These are phyloP conservation scores for Cercospora canescens DNA, from an alignment of 2,329 filamentous ascomycete genomes.

Conservation along the genomic window DNA sequence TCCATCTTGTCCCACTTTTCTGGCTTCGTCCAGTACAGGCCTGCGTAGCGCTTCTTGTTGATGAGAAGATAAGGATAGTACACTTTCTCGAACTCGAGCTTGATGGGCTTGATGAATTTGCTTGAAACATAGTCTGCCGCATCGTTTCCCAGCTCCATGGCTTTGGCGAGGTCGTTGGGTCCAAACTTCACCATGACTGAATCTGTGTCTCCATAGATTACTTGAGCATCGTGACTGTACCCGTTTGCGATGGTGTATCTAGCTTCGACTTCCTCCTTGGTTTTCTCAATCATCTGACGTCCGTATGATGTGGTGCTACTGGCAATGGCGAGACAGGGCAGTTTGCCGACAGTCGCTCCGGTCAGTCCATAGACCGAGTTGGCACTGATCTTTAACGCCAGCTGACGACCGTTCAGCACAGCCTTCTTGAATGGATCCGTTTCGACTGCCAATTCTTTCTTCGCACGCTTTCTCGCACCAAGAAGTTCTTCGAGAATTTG, in stretches of 20 bases:
- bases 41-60: slow-evolving; percentile 99
- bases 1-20: slow-evolving; percentile 99
- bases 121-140: slow-evolving; percentile 83
- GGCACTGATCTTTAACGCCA: slow-evolving; percentile 93
- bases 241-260: slow-evolving; percentile 92
- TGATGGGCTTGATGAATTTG: slow-evolving; percentile 96
- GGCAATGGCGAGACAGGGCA: slow-evolving; percentile 91
- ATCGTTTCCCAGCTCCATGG: slow-evolving; percentile 95
- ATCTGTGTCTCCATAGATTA: slow-evolving; percentile 98
- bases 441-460: slow-evolving; percentile 82
- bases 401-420: slow-evolving; percentile 92
- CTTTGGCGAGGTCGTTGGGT: slow-evolving; percentile 77
- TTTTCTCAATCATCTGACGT: slow-evolving; percentile 98
- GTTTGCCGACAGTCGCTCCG: slow-evolving; percentile 91
- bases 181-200: slow-evolving; percentile 99
- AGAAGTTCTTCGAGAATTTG: slow-evolving; percentile 96
- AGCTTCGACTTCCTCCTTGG: slow-evolving; percentile 90
- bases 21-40: slow-evolving; percentile 94
- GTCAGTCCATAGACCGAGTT: slow-evolving; percentile 98
- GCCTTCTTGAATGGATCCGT: slow-evolving; percentile 98
- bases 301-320: slow-evolving; percentile 97
- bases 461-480: slow-evolving; percentile 89
- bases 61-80: slow-evolving; percentile 97
- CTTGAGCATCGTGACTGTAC: slow-evolving; percentile 89
- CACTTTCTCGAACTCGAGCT: slow-evolving; percentile 98